A percentile compares a stretch with the other conserved stretches of the same genome.
Conservation (phyloP, 2,329 filamentous ascomycete genomes). For the Verticillium nubilum region DNA sequence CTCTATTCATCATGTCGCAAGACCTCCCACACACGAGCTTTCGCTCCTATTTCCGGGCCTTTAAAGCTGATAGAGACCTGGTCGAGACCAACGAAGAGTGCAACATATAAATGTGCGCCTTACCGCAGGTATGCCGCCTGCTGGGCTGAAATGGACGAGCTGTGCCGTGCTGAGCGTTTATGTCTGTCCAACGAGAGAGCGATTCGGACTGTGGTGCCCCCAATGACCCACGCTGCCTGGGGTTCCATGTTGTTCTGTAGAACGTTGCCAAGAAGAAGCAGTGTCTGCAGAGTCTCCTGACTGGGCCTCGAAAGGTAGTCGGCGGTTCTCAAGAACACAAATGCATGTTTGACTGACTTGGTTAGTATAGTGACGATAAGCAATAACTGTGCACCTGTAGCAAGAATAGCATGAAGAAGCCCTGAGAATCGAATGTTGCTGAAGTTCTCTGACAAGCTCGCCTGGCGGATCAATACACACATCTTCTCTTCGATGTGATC, state of each 20-base stretch:
- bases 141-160: not conserved
- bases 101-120: constrained; percentile 16
- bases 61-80: constrained; percentile 35
- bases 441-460: not conserved
- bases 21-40: not conserved
- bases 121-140: not conserved
- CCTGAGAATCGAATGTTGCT: not conserved
- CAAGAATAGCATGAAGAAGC: not conserved
- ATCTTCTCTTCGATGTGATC: not conserved
- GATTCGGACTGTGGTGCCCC: constrained; percentile 6
- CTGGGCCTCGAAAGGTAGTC: not conserved
- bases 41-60: constrained; percentile 19
- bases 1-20: not conserved
- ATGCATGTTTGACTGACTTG: not conserved
- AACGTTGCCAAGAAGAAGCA: constrained; percentile 4
- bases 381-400: not conserved
- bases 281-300: not conserved
- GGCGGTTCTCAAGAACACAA: not conserved
- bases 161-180: not conserved
- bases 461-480: not conserved
- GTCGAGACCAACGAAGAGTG: constrained; percentile 35
- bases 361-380: not conserved
- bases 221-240: constrained; percentile 9
- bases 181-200: constrained; percentile 6
- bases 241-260: constrained; percentile 11